Percentiles rank a stretch among this genome's conserved stretches.
These are phyloP conservation scores for Didymosphaeria variabile DNA, from an alignment of 2,329 filamentous ascomycete genomes.

Conservation along the genomic window DNA sequence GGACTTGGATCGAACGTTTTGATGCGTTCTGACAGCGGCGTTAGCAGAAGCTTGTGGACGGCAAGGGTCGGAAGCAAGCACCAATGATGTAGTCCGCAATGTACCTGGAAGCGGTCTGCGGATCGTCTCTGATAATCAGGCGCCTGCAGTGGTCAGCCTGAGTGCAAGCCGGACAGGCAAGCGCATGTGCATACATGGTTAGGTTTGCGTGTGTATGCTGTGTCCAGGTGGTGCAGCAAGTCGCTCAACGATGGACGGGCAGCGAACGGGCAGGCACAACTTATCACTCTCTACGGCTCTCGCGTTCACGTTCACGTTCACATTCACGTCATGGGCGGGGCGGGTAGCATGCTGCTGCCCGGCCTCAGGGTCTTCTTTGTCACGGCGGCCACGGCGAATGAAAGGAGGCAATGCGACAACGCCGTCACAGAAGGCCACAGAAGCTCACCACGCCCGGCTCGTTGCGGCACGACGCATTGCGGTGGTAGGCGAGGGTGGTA, in stretches of 20 bases:
- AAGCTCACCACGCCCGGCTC: conserved; percentile 19
- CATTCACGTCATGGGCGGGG: conserved; percentile 17
- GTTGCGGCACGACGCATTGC: conserved; percentile 27
- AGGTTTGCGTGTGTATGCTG: conserved; percentile 20
- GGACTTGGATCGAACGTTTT: conserved; percentile 77
- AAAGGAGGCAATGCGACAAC: conserved; percentile 28
- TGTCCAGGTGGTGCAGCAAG: conserved; percentile 8
- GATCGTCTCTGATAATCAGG: conserved; percentile 82
- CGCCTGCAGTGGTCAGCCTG: conserved; percentile 66
- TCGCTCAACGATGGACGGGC: conserved; percentile 14
- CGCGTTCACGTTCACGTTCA: neutral
- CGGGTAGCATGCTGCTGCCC: conserved; percentile 17
- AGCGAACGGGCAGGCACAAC: conserved; percentile 6
- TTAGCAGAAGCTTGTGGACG: conserved; percentile 33
- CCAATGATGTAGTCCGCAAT: conserved; percentile 83
- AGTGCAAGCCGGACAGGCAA: conserved; percentile 24
- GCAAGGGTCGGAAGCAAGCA: conserved; percentile 49
- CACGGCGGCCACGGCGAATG: conserved; percentile 32
- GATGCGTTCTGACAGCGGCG: conserved; percentile 70
- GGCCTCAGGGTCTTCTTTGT: conserved; percentile 35
- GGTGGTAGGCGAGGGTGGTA: conserved; percentile 41
- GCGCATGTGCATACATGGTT: conserved; percentile 47
- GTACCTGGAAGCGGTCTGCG: conserved; percentile 73
- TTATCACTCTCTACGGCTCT: neutral
- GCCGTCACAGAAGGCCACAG: conserved; percentile 18